phyloP scores from a whole-genome alignment of 371 early-diverging fungal species.

The Saksenaea vasiformis region DNA sequence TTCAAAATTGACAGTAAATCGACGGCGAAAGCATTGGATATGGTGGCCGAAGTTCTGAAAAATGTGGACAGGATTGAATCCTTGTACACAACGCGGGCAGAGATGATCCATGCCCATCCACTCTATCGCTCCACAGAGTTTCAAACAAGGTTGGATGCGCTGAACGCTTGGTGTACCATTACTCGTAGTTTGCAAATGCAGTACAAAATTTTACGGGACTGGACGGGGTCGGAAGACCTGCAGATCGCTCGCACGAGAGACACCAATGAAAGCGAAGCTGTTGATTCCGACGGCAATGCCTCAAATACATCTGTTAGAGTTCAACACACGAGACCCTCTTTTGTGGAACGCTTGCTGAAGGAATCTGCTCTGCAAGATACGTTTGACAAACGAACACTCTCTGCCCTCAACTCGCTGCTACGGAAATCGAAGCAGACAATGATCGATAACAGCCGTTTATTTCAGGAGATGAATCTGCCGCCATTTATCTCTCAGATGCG shows the following conservation, averaged over 20 bases:
- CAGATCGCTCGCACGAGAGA: constrained; percentile 55
- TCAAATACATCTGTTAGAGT: constrained; percentile 2
- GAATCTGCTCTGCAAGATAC: constrained; percentile 80
- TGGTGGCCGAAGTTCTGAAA: constrained; percentile 70
- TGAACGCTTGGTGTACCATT: constrained; percentile 79
- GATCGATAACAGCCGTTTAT: constrained; percentile 64
- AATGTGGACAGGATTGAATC: constrained; percentile 77
- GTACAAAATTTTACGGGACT: constrained; percentile 72
- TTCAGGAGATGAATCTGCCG: constrained; percentile 71
- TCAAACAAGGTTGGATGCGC: constrained; percentile 70
- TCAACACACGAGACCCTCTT: constrained; percentile 62
- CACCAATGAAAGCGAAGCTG: constrained; percentile 12
- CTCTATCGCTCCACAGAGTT: constrained; percentile 69
- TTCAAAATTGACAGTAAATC: constrained; percentile 58
- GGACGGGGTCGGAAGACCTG: constrained; percentile 82
- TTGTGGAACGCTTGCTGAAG: constrained; percentile 84
- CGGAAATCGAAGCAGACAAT: constrained; percentile 67
- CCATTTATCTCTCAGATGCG: constrained; percentile 66
- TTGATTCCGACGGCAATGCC: constrained; percentile 6
- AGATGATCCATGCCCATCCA: constrained; percentile 69
- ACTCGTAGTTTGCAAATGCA: constrained; percentile 74
- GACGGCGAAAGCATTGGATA: constrained; percentile 52
- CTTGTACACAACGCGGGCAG: constrained; percentile 73
- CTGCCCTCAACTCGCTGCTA: constrained; percentile 54
- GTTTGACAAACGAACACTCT: constrained; percentile 75